Conservation (phyloP, 805 yeast species). For the Schwanniomyces polymorphus region DNA sequence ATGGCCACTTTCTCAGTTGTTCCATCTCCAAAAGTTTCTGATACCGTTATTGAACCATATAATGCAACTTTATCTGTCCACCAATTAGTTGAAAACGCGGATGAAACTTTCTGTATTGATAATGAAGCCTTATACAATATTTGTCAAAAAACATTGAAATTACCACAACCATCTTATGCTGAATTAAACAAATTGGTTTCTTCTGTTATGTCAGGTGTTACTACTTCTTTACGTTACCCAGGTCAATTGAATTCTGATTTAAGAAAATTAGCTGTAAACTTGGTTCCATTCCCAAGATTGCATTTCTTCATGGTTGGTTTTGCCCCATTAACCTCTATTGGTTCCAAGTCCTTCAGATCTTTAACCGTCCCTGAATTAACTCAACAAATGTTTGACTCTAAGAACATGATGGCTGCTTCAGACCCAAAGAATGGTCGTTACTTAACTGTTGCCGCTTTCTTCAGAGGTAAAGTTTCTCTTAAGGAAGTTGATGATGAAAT, state of each 20-base stretch:
- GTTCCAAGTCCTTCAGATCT: constrained; percentile 79
- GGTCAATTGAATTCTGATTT: constrained; percentile 93
- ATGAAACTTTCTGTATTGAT: constrained; percentile 93
- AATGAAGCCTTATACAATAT: constrained; percentile 91
- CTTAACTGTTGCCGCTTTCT: constrained; percentile 90
- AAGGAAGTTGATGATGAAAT: constrained; percentile 95
- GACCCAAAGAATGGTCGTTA: constrained; percentile 91
- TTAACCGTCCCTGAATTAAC: constrained; percentile 88
- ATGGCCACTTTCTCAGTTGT: constrained; percentile 93
- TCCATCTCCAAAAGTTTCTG: constrained; percentile 88
- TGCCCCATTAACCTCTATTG: constrained; percentile 84
- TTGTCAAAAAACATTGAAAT: constrained; percentile 81
- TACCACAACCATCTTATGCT: constrained; percentile 73
- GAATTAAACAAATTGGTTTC: constrained; percentile 84
- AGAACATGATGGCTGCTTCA: constrained; percentile 94
- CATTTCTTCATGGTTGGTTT: constrained; percentile 96
- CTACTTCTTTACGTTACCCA: constrained; percentile 91
- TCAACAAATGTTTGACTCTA: constrained; percentile 89
- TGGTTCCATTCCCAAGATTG: constrained; percentile 93
- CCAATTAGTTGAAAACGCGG: constrained; percentile 86
- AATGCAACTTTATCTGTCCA: constrained; percentile 89
- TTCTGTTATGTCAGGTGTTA: constrained; percentile 92
- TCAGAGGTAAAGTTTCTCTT: constrained; percentile 89
- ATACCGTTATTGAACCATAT: constrained; percentile 94
- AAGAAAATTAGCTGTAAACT: constrained; percentile 89